Evolutionary conservation across 768 basidiomycete genomes (phyloP).

Genomic region (Paxillus involutus): DNA sequence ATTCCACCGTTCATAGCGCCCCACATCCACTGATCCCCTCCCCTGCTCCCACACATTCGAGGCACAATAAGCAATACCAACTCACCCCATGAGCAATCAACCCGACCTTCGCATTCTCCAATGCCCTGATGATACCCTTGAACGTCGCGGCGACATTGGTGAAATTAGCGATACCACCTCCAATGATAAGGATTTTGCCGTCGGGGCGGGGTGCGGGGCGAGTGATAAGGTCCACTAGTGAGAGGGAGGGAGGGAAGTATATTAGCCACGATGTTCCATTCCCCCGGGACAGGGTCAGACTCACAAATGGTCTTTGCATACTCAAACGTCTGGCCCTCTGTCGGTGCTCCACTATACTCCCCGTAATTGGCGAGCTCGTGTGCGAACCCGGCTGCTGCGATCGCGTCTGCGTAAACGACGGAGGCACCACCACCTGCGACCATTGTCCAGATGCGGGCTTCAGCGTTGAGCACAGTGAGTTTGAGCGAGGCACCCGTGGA

Average conservation of each 20-base stretch:
- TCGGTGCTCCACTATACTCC: conserved; percentile 98
- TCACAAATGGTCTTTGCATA: conserved; percentile 97
- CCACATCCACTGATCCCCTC: not conserved
- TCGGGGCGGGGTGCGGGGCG: conserved; percentile 79
- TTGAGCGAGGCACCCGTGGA: conserved; percentile 98
- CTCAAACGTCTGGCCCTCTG: conserved; percentile 98
- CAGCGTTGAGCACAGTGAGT: conserved; percentile 92
- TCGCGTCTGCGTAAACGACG: conserved; percentile 72
- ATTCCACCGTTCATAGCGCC: no score
- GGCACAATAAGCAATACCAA: not conserved
- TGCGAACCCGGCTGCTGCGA: conserved; percentile 91
- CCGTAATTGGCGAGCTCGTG: conserved; percentile 99
- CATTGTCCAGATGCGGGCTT: conserved; percentile 99
- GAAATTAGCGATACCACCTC: conserved; percentile 99
- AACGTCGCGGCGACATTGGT: conserved; percentile 99
- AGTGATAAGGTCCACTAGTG: conserved; percentile 88
- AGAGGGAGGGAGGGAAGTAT: not conserved
- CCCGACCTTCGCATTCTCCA: conserved; percentile 88
- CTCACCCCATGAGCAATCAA: conserved; percentile 53
- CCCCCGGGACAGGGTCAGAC: conserved; percentile 25
- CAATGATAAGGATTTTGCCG: conserved; percentile 99
- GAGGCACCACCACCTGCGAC: conserved; percentile 94
- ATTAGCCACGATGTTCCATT: not conserved
- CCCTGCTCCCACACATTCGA: not conserved
- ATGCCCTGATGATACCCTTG: conserved; percentile 98